Percentiles rank a stretch among this genome's conserved stretches.
Conservation (phyloP, 495 filamentous ascomycete species). For the Copromyces sp. region DNA sequence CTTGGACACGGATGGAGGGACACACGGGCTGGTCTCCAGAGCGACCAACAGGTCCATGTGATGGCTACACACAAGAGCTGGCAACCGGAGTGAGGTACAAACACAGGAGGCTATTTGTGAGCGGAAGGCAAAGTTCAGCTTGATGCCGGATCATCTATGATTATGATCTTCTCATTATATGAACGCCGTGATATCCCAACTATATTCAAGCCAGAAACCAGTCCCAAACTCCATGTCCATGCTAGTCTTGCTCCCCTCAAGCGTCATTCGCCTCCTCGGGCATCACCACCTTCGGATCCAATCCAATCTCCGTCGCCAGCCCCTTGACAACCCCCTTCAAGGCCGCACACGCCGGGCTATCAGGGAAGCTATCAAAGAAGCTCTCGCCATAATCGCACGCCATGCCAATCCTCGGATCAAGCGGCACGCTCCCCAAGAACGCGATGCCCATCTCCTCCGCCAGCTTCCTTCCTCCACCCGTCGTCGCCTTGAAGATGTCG, state of each 20-base stretch:
- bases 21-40: not conserved
- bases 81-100: not conserved
- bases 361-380: constrained; percentile 87
- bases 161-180: constrained; percentile 6
- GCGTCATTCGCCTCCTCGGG: constrained; percentile 18
- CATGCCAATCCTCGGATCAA: constrained; percentile 92
- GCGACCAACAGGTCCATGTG: not conserved
- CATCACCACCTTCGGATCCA: constrained; percentile 30
- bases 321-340: constrained; percentile 65
- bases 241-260: not conserved
- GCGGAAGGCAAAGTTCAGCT: not conserved
- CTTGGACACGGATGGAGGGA: not conserved
- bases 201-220: not conserved
- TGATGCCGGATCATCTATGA: not conserved
- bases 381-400: constrained; percentile 95
- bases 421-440: constrained; percentile 82
- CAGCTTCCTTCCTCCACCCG: constrained; percentile 70
- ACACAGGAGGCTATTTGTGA: not conserved
- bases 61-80: not conserved
- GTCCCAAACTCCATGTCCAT: not conserved
- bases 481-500: constrained; percentile 85
- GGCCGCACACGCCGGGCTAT: constrained; percentile 77
- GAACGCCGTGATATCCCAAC: not conserved
- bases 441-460: constrained; percentile 78
- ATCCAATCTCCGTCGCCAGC: constrained; percentile 54